Conservation (phyloP, 2,329 filamentous ascomycete genomes). For the Pleurostoma richardsiae region DNA sequence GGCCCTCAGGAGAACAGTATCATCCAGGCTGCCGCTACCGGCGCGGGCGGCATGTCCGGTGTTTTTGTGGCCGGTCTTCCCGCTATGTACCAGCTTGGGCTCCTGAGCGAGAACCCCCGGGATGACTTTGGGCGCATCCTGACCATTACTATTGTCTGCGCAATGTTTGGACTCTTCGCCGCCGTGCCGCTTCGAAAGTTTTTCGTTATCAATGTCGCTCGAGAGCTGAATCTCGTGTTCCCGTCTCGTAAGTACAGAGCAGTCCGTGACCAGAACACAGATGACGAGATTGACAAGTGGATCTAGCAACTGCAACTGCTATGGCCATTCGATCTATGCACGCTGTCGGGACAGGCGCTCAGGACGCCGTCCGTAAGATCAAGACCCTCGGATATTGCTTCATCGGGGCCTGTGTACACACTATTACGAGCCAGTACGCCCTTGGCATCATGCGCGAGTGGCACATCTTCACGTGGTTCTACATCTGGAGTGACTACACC, state of each 20-base stretch:
- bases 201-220: constrained; percentile 36
- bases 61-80: constrained; percentile 53
- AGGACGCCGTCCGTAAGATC: constrained; percentile 50
- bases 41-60: constrained; percentile 45
- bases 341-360: constrained; percentile 35
- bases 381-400: constrained; percentile 47
- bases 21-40: constrained; percentile 48
- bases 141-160: constrained; percentile 43
- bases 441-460: constrained; percentile 54
- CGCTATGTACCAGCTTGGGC: constrained; percentile 47
- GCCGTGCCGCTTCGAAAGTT: constrained; percentile 48
- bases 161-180: constrained; percentile 49
- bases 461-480: constrained; percentile 48
- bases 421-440: constrained; percentile 52
- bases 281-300: not conserved
- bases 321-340: constrained; percentile 57
- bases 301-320: constrained; percentile 34
- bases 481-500: constrained; percentile 38
- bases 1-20: constrained; percentile 55
- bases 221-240: constrained; percentile 51
- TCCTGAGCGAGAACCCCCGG: constrained; percentile 37
- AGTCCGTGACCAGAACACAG: no score
- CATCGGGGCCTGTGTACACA: constrained; percentile 37
- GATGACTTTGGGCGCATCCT: constrained; percentile 42
- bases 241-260: constrained; percentile 32